Evolutionary conservation across 2,329 filamentous ascomycete species (phyloP), one percentile per base, ranked within the genome.

Genomic region (Tricladium varicosporioides): DNA sequence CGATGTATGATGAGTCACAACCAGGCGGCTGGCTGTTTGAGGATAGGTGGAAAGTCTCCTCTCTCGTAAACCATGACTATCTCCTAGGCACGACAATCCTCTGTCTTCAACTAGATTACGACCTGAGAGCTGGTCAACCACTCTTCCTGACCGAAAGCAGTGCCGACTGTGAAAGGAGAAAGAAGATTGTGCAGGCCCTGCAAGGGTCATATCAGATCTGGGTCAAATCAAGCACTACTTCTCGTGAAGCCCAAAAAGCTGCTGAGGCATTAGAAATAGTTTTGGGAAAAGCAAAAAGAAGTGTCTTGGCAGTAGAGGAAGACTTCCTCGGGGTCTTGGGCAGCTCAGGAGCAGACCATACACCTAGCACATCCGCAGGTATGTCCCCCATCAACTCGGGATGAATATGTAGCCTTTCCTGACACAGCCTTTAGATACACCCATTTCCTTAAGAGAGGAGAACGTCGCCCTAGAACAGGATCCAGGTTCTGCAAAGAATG

Each of bases 71-170:
- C 51, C 80, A 84, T 50, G 83, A 87, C 64, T 86, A 82, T 52
- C 70, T 86, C 51, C 75, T 86, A 2, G 82, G 82, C 0, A 77
- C 80, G 53, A 82, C 83, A 75, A 76, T 86, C 11, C 63, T 86
- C 5, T 85, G 81, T 59, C 18, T 55, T 13, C 44, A 60, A 36
- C 32, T 53, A 2, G 49, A 57, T 42, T 18, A 36, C 8, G 27
- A 15, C 10, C 22, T 57, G 15, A 19, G n/a, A 11, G 44, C 52
- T 10, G 46, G 49, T 16, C 43, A 13, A 11, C 15, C 43, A 27
- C 11, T 43, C 13, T 16, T 14, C 45, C 40, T 54, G 33, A 22
- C 9, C n/a, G 50, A 40, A 15, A 15, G 42, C 4, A 16, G 19
- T 10, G 54, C 51, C n/a, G 46, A 42, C 18, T 15, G 15, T 3